Conservation (phyloP, 2,329 filamentous ascomycete species). For the Magnaporthiopsis incrustans region DNA sequence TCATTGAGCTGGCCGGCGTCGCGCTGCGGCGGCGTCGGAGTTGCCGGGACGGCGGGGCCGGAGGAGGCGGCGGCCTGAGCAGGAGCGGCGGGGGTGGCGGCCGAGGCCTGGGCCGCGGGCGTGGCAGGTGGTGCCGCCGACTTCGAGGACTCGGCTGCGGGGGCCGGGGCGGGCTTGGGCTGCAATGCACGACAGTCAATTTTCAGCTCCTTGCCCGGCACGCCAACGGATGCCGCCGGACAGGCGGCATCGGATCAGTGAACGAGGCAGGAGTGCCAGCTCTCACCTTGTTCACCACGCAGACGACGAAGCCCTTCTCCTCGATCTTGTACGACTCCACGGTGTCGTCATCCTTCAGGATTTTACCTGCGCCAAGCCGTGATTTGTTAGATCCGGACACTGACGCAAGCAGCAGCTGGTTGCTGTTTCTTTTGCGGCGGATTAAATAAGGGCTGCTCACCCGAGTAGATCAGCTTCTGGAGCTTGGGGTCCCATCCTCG, state of each 20-base stretch:
- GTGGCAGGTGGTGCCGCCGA: conserved; percentile 43
- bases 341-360: conserved; percentile 94
- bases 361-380: conserved; percentile 64
- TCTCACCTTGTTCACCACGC: conserved; percentile 90
- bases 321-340: conserved; percentile 97
- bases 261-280: conserved; percentile 6
- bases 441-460: conserved; percentile 43
- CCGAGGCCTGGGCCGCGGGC: conserved; percentile 33
- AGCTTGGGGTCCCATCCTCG: conserved; percentile 89
- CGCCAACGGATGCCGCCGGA: not conserved
- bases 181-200: conserved; percentile 25
- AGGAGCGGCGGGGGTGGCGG: conserved; percentile 30
- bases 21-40: conserved; percentile 43
- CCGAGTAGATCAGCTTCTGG: conserved; percentile 97
- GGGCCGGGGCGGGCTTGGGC: conserved; percentile 60
- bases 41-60: conserved; percentile 36
- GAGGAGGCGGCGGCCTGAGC: conserved; percentile 27
- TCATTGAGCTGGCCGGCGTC: conserved; percentile 51
- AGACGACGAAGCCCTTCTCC: conserved; percentile 98
- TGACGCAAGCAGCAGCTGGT: not conserved
- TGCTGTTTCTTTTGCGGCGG: not conserved
- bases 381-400: not conserved
- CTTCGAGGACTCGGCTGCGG: conserved; percentile 39
- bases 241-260: not conserved
- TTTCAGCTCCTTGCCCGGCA: not conserved